Conservation (phyloP, 2,329 filamentous ascomycete species). For the Macrophomina pseudophaseolina region DNA sequence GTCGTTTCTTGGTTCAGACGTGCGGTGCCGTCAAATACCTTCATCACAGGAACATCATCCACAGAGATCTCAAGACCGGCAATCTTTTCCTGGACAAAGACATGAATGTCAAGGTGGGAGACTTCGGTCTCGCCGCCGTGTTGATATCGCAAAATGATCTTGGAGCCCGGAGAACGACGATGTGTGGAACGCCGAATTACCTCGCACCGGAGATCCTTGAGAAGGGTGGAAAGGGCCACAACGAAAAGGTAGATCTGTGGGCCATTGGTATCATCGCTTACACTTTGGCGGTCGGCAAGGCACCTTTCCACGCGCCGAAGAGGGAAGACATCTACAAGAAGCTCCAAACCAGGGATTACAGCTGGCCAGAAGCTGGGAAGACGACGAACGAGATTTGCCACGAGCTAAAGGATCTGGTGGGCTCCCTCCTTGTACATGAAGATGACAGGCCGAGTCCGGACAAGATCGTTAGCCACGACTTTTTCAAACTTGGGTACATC, state of each 20-base stretch:
- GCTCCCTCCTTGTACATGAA: slow-evolving; percentile 75
- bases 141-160: slow-evolving; percentile 90
- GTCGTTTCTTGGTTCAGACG: slow-evolving; percentile 92
- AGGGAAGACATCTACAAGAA: slow-evolving; percentile 82
- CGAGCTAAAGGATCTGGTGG: slow-evolving; percentile 79
- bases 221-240: slow-evolving; percentile 91
- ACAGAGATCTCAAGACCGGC: slow-evolving; percentile 96
- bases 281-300: slow-evolving; percentile 94
- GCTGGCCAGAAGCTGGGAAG: slow-evolving; percentile 73
- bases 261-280: slow-evolving; percentile 98
- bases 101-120: slow-evolving; percentile 98
- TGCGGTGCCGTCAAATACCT: slow-evolving; percentile 98
- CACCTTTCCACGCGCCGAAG: slow-evolving; percentile 91
- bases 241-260: slow-evolving; percentile 98
- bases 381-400: slow-evolving; percentile 73
- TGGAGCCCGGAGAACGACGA: slow-evolving; percentile 83
- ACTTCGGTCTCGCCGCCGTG: slow-evolving; percentile 93
- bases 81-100: slow-evolving; percentile 93
- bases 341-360: slow-evolving; percentile 74
- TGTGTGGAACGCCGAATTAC: slow-evolving; percentile 98
- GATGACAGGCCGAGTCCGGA: slow-evolving; percentile 77
- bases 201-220: slow-evolving; percentile 96
- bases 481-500: slow-evolving; percentile 78
- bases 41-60: slow-evolving; percentile 93
- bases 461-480: slow-evolving; percentile 76